These are phyloP conservation scores for Mucor indicus DNA, from an alignment of 371 early-diverging fungal genomes.

Conservation along the genomic window DNA sequence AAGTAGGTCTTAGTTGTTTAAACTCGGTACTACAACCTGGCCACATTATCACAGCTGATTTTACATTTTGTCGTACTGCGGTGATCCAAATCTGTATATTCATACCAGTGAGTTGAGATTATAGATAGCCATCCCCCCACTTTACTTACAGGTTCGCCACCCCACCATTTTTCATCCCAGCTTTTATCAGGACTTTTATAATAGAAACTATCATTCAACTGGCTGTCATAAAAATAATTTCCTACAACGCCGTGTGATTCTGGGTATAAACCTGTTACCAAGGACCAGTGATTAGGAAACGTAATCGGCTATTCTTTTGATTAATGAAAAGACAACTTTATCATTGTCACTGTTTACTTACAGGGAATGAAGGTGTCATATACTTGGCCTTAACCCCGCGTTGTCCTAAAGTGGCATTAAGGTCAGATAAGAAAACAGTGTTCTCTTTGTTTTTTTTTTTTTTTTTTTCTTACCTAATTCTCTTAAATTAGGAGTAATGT, in stretches of 20 bases:
- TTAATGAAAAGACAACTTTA: neutral
- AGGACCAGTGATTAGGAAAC: slow-evolving; percentile 93
- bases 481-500: slow-evolving; percentile 68
- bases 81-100: slow-evolving; percentile 92
- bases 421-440: neutral
- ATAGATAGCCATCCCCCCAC: neutral
- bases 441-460: neutral
- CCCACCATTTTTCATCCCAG: slow-evolving; percentile 82
- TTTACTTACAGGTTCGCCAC: slow-evolving; percentile 79
- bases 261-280: slow-evolving; percentile 91
- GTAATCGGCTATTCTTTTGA: slow-evolving; percentile 59
- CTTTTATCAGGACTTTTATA: slow-evolving; percentile 68
- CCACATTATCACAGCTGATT: slow-evolving; percentile 84
- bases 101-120: no score
- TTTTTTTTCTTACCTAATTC: slow-evolving; percentile 45
- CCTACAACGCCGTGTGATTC: slow-evolving; percentile 90
- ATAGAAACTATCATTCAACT: slow-evolving; percentile 73
- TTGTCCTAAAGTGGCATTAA: slow-evolving; percentile 24
- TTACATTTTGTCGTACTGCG: slow-evolving; percentile 65
- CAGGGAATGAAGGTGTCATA: slow-evolving; percentile 80
- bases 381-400: slow-evolving; percentile 56
- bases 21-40: slow-evolving; percentile 75
- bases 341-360: slow-evolving; percentile 13
- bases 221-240: slow-evolving; percentile 84
- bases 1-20: slow-evolving; percentile 56